A percentile compares a stretch with the other conserved stretches of the same genome.
These are phyloP conservation scores for Penicillium manginii DNA, from an alignment of 495 filamentous ascomycete genomes.

Conservation along the genomic window DNA sequence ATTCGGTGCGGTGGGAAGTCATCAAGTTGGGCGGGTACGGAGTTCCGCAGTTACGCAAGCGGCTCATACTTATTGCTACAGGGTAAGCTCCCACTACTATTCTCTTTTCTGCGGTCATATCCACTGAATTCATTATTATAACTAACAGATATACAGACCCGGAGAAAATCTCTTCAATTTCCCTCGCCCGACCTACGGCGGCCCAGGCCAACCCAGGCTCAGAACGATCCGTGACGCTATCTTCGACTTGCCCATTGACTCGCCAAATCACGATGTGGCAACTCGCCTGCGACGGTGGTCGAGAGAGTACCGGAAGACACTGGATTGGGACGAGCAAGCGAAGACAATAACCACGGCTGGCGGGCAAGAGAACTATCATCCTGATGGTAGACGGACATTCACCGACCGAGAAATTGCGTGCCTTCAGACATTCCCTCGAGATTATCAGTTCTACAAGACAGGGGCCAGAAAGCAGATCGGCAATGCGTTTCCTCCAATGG, in stretches of 20 bases:
- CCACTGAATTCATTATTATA: background rate
- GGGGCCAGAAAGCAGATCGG: slow-evolving; percentile 74
- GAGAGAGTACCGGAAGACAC: slow-evolving; percentile 22
- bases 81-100: slow-evolving; percentile 53
- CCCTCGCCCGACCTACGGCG: slow-evolving; percentile 66
- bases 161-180: slow-evolving; percentile 75
- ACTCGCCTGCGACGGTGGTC: slow-evolving; percentile 24
- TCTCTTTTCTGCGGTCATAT: background rate
- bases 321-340: slow-evolving; percentile 54
- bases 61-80: slow-evolving; percentile 79
- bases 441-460: slow-evolving; percentile 58
- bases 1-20: slow-evolving; percentile 66
- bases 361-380: slow-evolving; percentile 69
- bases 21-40: slow-evolving; percentile 62
- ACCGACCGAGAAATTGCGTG: slow-evolving; percentile 75
- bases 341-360: slow-evolving; percentile 73
- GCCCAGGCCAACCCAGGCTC: slow-evolving; percentile 33
- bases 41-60: slow-evolving; percentile 59
- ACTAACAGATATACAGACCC: slow-evolving; percentile 51
- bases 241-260: slow-evolving; percentile 40
- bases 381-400: slow-evolving; percentile 65
- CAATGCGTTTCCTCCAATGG: slow-evolving; percentile 76
- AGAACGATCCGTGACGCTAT: slow-evolving; percentile 55
- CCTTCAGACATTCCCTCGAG: slow-evolving; percentile 73
- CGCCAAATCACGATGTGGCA: slow-evolving; percentile 51